Evolutionary conservation across 495 filamentous ascomycete species (phyloP), one percentile per base, ranked within the genome.

Genomic region (Aspergillus bertholletiae): DNA sequence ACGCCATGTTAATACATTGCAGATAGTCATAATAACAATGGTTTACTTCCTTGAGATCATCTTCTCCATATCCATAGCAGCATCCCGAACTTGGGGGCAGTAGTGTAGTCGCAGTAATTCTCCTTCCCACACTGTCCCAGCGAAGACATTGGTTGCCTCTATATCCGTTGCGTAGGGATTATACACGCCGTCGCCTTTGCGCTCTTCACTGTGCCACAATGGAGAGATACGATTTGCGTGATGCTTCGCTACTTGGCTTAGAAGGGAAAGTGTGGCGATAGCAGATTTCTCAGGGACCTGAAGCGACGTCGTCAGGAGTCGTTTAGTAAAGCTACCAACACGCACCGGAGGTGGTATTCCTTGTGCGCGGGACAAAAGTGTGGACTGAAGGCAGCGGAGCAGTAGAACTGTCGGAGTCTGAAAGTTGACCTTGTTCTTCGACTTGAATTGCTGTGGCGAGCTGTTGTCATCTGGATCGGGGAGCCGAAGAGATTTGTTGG

Each of bases 311-410:
- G 88, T 87, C 75, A 93, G 80, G 6, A 97, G 82, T 57, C 95
- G 89, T 74, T 98, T 97, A n/a, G 85, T 80, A 75, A 97, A 97
- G 12, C 89, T 86, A 30, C 88, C 93, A 22, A 97, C 75, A n/a
- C 92, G 83, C 8, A 88, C 67, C 0, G 92, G 91, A 7, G 82
- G 78, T 2, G 90, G 89, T 22, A 86, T 80, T 30, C 74, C 73
- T 32, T 77, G 73, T 9, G 68, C 68, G 32, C 74, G 69, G 22
- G 74, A 73, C 7, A 79, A 47, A 17, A 98, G 82, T 34, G 88
- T 80, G 11, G 87, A 85, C 18, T 87, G 84, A 7, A 98, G 79
- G 52, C 89, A 90, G 43, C 90, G 88, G 59, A 97, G 79, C 43
- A 97, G 83, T 40, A 98, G 85, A 30, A 96, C 91, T 12, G 87